Conservation (phyloP, 805 yeast species). For the Pichia ethanolica region DNA sequence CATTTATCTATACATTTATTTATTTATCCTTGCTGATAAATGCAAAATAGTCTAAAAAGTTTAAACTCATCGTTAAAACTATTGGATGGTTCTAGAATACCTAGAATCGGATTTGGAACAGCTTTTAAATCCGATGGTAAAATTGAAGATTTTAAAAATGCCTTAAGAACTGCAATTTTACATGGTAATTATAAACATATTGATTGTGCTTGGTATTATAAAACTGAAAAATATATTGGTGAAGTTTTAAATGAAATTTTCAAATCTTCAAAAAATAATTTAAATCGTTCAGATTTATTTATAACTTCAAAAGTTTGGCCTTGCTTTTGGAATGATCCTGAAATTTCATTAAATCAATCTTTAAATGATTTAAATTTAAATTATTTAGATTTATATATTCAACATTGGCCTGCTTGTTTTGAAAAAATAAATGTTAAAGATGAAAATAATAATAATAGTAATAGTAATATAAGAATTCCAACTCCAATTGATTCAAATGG, state of each 20-base stretch:
- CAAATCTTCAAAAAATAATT: too few species aligned
- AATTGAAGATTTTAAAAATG: not conserved
- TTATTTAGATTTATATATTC: slow-evolving; percentile 57
- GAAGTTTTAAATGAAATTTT: slow-evolving; percentile 55
- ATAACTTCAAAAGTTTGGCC: slow-evolving; percentile 60
- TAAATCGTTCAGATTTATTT: slow-evolving; percentile 27
- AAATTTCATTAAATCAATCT: slow-evolving; percentile 34
- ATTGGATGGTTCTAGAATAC: too few species aligned
- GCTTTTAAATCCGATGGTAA: too few species aligned
- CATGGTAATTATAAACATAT: slow-evolving; percentile 63
- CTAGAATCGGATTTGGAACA: too few species aligned
- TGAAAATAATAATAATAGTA: slow-evolving; percentile 25
- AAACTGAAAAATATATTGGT: slow-evolving; percentile 55
- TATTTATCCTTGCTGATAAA: too few species aligned
- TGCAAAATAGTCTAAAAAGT: too few species aligned
- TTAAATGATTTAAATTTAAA: slow-evolving; percentile 39
- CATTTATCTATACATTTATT: too few species aligned
- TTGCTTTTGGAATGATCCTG: slow-evolving; percentile 30
- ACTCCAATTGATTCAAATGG: slow-evolving; percentile 30
- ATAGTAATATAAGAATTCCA: slow-evolving; percentile 28
- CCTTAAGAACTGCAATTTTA: slow-evolving; percentile 40
- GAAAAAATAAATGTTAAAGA: slow-evolving; percentile 4
- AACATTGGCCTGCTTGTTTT: slow-evolving; percentile 64
- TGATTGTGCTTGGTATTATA: slow-evolving; percentile 66
- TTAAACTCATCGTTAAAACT: too few species aligned